These are phyloP conservation scores for Ceratobasidium sp. DNA, from an alignment of 1,284 basidiomycete species.

Conservation along the genomic window DNA sequence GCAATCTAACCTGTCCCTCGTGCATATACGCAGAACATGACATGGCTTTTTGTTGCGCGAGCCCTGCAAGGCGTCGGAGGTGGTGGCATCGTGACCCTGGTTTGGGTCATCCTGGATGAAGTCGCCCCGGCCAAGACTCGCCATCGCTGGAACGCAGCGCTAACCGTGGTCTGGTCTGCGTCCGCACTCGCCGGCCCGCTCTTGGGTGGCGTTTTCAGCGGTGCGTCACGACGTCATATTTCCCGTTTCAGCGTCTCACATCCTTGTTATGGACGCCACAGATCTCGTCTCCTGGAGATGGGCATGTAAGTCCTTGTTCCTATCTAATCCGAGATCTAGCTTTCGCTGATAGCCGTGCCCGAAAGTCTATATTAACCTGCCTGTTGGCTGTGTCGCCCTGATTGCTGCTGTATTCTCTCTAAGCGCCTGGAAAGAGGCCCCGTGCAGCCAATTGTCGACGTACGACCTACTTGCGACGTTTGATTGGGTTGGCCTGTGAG, in stretches of 20 bases:
- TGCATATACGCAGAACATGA: slow-evolving; percentile 62
- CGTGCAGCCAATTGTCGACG: slow-evolving; percentile 15
- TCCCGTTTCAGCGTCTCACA: slow-evolving; percentile 8
- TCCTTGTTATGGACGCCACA: slow-evolving; percentile 28
- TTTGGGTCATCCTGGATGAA: slow-evolving; percentile 84
- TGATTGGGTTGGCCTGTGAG: slow-evolving; percentile 80
- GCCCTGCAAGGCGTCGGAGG: slow-evolving; percentile 77
- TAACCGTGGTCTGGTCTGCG: slow-evolving; percentile 83
- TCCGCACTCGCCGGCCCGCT: slow-evolving; percentile 82
- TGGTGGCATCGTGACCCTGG: slow-evolving; percentile 81
- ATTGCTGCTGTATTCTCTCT: slow-evolving; percentile 69
- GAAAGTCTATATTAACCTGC: slow-evolving; percentile 80
- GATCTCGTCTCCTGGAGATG: slow-evolving; percentile 70
- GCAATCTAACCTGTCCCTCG: neutral
- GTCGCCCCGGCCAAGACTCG: slow-evolving; percentile 73
- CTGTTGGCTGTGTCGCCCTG: slow-evolving; percentile 70
- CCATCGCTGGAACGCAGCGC: slow-evolving; percentile 82
- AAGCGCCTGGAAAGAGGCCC: slow-evolving; percentile 53
- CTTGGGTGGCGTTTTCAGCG: slow-evolving; percentile 79
- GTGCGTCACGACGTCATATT: slow-evolving; percentile 58
- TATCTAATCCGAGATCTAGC: slow-evolving; percentile 24
- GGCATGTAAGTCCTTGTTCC: slow-evolving; percentile 69
- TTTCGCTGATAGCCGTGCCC: slow-evolving; percentile 35
- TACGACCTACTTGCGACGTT: slow-evolving; percentile 59
- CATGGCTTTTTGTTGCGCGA: slow-evolving; percentile 66